These are phyloP conservation scores for Aspergillus udagawae DNA, from an alignment of 2,329 filamentous ascomycete genomes.

Conservation along the genomic window DNA sequence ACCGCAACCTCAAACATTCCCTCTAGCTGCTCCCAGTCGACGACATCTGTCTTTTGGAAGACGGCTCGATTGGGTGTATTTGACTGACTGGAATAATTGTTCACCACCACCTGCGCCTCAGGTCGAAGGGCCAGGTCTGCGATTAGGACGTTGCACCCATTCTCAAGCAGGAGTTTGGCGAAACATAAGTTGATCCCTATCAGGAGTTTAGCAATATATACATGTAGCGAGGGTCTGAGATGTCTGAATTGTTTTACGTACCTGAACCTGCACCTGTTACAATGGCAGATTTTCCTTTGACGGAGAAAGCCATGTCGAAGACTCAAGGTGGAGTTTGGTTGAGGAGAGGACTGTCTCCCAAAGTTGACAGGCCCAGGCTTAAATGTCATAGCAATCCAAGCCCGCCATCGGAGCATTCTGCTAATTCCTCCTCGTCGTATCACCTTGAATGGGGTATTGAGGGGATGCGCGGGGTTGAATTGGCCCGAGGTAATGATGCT, in stretches of 20 bases:
- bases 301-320: conserved; percentile 34
- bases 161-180: conserved; percentile 39
- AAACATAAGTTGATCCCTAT: conserved; percentile 47
- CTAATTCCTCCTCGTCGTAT: neutral
- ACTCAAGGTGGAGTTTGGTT: neutral
- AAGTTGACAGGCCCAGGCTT: neutral
- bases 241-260: conserved; percentile 19
- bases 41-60: conserved; percentile 48
- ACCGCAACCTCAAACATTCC: conserved; percentile 48
- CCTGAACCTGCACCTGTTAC: conserved; percentile 54
- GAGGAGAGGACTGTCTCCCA: neutral
- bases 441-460: neutral
- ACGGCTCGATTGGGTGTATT: conserved; percentile 30
- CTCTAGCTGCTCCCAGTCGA: conserved; percentile 47
- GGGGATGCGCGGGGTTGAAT: conserved; percentile 13
- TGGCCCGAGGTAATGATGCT: conserved; percentile 2
- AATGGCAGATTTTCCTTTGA: conserved; percentile 49
- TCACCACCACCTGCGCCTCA: conserved; percentile 40
- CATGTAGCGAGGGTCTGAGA: neutral
- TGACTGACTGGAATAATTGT: conserved; percentile 30
- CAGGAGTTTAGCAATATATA: neutral
- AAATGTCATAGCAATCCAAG: neutral
- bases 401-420: too few relatives aligned
- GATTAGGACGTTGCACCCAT: conserved; percentile 45
- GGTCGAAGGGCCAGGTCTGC: conserved; percentile 44